phyloP scores from a whole-genome alignment of 169 alveolate genomes.

The Plasmodium chabaudi region DNA sequence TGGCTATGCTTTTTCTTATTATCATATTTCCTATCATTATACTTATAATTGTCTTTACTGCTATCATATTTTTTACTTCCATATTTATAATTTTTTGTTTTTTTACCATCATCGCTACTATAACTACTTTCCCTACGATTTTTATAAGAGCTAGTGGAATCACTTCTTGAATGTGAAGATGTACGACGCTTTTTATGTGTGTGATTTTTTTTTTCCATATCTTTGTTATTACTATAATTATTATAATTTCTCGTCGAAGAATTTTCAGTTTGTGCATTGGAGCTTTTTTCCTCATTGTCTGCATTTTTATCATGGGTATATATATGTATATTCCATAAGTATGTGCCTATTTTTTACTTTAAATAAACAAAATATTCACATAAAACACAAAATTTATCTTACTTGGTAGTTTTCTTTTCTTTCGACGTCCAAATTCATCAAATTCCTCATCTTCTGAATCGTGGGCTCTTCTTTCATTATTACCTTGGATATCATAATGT shows the following conservation, averaged over 20 bases:
- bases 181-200: constrained; percentile 3
- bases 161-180: constrained; percentile 31
- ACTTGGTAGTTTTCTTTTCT: constrained; percentile 77
- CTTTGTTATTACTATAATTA: constrained; percentile 13
- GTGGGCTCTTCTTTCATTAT: constrained; percentile 81
- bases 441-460: constrained; percentile 87
- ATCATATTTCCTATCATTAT: constrained; percentile 12
- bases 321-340: not conserved
- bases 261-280: constrained; percentile 3
- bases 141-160: not conserved
- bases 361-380: no score
- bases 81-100: constrained; percentile 5
- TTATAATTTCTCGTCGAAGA: constrained; percentile 3
- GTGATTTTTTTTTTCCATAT: not conserved
- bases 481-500: constrained; percentile 85
- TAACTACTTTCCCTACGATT: not conserved
- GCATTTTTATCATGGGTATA: not conserved
- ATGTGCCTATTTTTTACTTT: no score
- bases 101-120: not conserved
- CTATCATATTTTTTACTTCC: not conserved
- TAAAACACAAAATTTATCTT: no score
- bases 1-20: not conserved
- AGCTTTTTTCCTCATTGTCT: constrained; percentile 23
- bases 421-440: constrained; percentile 87
- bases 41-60: not conserved